Conservation (phyloP, 2,329 filamentous ascomycete genomes). For the Penicillium sclerotigenum region DNA sequence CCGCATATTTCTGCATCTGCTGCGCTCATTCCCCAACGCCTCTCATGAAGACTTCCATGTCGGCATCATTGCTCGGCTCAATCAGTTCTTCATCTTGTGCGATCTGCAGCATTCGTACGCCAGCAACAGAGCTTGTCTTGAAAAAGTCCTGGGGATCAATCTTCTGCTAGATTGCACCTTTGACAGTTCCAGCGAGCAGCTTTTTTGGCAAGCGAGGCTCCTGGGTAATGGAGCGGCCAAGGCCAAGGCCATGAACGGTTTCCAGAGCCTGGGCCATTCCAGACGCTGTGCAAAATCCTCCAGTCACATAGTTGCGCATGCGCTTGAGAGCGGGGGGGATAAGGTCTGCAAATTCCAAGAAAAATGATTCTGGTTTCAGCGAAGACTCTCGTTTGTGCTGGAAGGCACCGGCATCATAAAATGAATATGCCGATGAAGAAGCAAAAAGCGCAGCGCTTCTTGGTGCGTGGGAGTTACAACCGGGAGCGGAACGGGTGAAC, state of each 20-base stretch:
- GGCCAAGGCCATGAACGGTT: conserved; percentile 58
- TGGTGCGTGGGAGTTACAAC: too few species aligned
- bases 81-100: conserved; percentile 25
- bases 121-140: conserved; percentile 52
- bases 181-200: conserved; percentile 35
- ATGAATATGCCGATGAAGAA: too few species aligned
- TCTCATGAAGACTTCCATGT: not conserved
- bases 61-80: conserved; percentile 13
- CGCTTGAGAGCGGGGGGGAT: conserved; percentile 44
- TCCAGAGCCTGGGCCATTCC: conserved; percentile 58
- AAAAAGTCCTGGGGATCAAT: conserved; percentile 84
- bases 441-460: too few species aligned
- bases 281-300: conserved; percentile 54
- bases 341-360: conserved; percentile 58
- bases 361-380: conserved; percentile 57
- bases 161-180: conserved; percentile 53
- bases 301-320: conserved; percentile 50
- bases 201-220: conserved; percentile 42
- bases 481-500: too few species aligned
- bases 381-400: conserved; percentile 53
- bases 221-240: conserved; percentile 53
- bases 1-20: not conserved
- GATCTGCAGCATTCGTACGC: conserved; percentile 25
- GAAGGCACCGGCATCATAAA: conserved; percentile 55
- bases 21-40: not conserved